Evolutionary conservation across 306 rosid genomes (phyloP).

Genomic region (Dalbergia oliveri): DNA sequence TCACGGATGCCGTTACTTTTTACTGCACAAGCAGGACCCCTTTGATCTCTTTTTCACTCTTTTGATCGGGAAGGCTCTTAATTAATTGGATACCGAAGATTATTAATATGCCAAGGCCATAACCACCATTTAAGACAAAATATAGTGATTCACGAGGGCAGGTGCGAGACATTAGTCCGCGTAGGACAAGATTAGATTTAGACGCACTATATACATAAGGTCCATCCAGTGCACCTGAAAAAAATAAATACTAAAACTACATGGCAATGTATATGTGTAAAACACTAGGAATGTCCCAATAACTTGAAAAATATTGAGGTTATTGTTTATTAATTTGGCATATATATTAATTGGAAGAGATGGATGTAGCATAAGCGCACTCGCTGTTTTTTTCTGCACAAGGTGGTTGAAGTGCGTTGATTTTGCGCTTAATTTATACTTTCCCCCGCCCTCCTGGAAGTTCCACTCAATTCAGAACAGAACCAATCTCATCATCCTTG

Average conservation of each 20-base stretch:
- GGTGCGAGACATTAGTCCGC: not conserved
- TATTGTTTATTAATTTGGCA: not conserved
- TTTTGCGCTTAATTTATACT: not conserved
- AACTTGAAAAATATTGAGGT: not conserved
- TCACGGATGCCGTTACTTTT: not conserved
- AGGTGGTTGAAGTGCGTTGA: constrained; percentile 37
- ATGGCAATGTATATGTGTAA: constrained; percentile 27
- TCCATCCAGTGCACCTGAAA: not conserved
- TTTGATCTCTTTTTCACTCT: constrained; percentile 14
- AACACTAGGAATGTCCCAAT: constrained; percentile 6
- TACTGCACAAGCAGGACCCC: not conserved
- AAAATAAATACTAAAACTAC: not conserved
- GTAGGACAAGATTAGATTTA: constrained; percentile 17
- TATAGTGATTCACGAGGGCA: not conserved
- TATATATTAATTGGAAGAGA: not conserved
- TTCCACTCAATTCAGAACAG: not conserved
- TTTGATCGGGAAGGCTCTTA: constrained; percentile 7
- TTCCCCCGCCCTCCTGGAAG: not conserved
- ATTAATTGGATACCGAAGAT: not conserved
- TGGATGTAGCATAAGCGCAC: constrained; percentile 24
- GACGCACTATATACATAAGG: not conserved
- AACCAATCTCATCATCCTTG: not conserved
- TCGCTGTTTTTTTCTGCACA: not conserved
- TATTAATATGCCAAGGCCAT: not conserved
- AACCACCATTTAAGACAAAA: not conserved